Evolutionary conservation across 495 filamentous ascomycete species (phyloP), one percentile per base, ranked within the genome.

Genomic region (Hyaloscypha hepaticicola): DNA sequence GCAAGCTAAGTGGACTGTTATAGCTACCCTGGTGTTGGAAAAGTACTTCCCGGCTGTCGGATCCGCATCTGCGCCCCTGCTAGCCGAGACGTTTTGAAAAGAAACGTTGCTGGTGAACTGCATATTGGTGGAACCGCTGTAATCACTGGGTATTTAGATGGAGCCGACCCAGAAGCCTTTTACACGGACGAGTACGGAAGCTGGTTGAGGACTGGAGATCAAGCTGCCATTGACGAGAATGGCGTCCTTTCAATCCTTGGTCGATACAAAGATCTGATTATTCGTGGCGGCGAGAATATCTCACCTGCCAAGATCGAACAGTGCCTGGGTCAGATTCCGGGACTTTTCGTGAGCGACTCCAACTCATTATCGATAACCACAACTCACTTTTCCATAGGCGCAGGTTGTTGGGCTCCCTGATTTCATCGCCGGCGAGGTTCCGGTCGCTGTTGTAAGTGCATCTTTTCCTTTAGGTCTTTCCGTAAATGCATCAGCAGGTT

Each of bases 271-370:
- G 81, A 82, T 58, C 67, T 78, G 34, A 80, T 83, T 61, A 79
- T 82, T 33, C 74, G 81, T 3, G 81, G 73, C n/a, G 79, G 79
- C 8, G 76, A 81, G 60, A 83, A 82, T 55, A 74, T 83, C 24
- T 59, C 72, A 1, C 77, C 78, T 1, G 62, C 70, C 5, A 72
- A 68, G 12, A 77, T 83, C 24, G 80, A 83, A 64, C 57, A 53
- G 8, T 53, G 45, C 5, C 8, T 52, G 9, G n/a, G 34, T 5
- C 19, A 22, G 3, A 53, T 58, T 45, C 56, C 33, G 8, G 56
- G 56, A 8, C 4, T 58, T n/a, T 25, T 38, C 1, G 56, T 58
- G 8, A 58, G 28, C n/a, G n/a, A n/a, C n/a, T n/a, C n/a, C n/a
- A n/a, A n/a, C n/a, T n/a, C n/a, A n/a, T n/a, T n/a, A n/a, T n/a